Base-by-base conservation (phyloP, 2,329 filamentous ascomycete genomes). In the Fusarium globosum region DNA sequence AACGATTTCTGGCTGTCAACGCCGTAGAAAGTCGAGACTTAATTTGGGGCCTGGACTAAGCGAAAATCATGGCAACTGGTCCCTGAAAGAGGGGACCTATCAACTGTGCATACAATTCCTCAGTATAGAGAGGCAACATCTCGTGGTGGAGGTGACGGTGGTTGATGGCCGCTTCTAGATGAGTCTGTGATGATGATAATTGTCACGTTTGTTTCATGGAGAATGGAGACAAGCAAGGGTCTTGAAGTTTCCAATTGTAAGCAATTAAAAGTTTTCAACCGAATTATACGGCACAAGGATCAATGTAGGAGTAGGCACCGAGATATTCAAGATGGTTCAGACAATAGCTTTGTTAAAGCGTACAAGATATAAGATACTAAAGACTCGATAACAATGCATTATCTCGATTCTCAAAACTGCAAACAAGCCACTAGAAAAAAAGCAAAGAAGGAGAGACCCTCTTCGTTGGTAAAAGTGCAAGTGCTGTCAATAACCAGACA, bases 81-180 rank as follows among this genome's bases (percentile, higher is more conserved):
- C 57, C 59, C 56, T 42, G 39, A 41, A 61, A 35, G 26, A 38
- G 30, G 48, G 48, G n/a, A n/a, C 41, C 60, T 60, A 39, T 48
- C 55, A 35, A 41, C 28, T 42, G 38, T 36, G 26, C 43, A 42
- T 61, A 30, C 26, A 30, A 13, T 49, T 28, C 23, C 26, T 21
- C 18, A 48, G 28, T 56, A 56, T 33, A 33, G 36, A 18, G 21
- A 33, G 9, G 30, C 20, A 26, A 26, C 20, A 55, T 53, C 39
- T 66, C 23, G 49, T 41, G 30, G 63, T 65, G 64, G 69, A 72
- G 57, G 42, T 58, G 35, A 61, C 69, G 69, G 70, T 70, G 66
- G 70, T 68, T 58, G 52, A 71, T 67, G 61, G 36, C 70, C 66
- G 69, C 46, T 49, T 55, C 20, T 26, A 15, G 48, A 16, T n/a